Evolutionary conservation across 345 rosid species (phyloP).

Genomic region (Rhodamnia rubescens): DNA sequence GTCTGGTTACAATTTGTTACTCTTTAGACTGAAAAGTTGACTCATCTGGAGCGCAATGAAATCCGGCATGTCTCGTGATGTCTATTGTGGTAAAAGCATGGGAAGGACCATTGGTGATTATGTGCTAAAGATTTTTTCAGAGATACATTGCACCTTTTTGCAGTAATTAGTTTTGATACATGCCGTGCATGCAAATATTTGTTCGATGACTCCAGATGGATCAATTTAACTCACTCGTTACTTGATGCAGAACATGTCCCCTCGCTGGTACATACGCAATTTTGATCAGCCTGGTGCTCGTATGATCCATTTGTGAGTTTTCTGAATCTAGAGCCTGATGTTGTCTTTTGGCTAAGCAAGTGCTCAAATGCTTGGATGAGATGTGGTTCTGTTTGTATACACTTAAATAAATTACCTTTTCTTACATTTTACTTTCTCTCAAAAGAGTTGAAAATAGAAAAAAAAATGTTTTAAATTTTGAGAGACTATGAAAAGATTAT

Average conservation of each 20-base stretch:
- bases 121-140: not conserved
- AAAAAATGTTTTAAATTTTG: not conserved
- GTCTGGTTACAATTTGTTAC: not conserved
- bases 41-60: not conserved
- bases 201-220: not conserved
- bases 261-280: conserved; percentile 88
- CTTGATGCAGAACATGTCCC: conserved; percentile 52
- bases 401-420: not conserved
- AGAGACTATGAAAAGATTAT: not conserved
- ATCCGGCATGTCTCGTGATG: not conserved
- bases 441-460: not conserved
- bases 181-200: not conserved
- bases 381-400: not conserved
- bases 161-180: not conserved
- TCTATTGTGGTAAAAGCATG: not conserved
- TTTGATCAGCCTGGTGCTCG: conserved; percentile 46
- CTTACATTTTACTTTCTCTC: not conserved
- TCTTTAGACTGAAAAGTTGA: not conserved
- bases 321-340: not conserved
- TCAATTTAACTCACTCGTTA: not conserved
- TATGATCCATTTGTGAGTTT: conserved; percentile 86
- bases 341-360: not conserved
- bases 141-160: not conserved
- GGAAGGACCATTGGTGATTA: not conserved
- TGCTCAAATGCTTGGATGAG: not conserved